Base-by-base conservation (phyloP, 2,329 filamentous ascomycete genomes). In the Cladosporium sp. region DNA sequence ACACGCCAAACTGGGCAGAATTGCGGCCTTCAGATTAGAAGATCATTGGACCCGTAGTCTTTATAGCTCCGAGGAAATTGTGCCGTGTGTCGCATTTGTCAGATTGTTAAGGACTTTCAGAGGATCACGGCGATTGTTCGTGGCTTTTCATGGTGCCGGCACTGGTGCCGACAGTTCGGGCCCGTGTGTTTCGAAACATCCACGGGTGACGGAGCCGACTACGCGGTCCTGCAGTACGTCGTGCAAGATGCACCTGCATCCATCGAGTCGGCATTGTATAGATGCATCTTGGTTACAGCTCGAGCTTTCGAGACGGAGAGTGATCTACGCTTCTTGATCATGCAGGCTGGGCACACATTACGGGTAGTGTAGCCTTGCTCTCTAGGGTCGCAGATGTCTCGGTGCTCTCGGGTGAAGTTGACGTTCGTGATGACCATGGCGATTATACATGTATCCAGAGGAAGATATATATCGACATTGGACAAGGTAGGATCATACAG, bases 81-180 rank as follows among this genome's bases (percentile, higher is more conserved):
- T 47, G n/a, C n/a, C 2, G 41, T 47, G 41, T 47, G n/a, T 11
- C n/a, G 41, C n/a, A n/a, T 12, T 47, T 47, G n/a, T 21, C 41
- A 47, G 41, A 30, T 52, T 57, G 52, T 32, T 11, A 24, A 41
- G 57, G 21, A 30, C 26, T 47, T 28, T 14, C 30, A 32, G 38
- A 62, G 59, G 44, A 62, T 54, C 59, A 28, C 47, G 59, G 59
- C 32, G 59, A 32, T 52, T 62, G 8, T 62, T 62, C 59, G 59
- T 51, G 59, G 52, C 28, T 54, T 62, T 41, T 41, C 8, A 36
- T 52, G 44, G 59, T 62, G 47, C 59, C 59, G 59, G 44, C 28
- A 32, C 57, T 24, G 18, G 57, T 47, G 59, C 44, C 30, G 44
- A 21, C 21, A n/a, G 10, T 21, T 62, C 28, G 51, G 59, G 47